Evolutionary conservation across 805 yeast genomes (phyloP).

Genomic region (Barnettozyma botsteinii): DNA sequence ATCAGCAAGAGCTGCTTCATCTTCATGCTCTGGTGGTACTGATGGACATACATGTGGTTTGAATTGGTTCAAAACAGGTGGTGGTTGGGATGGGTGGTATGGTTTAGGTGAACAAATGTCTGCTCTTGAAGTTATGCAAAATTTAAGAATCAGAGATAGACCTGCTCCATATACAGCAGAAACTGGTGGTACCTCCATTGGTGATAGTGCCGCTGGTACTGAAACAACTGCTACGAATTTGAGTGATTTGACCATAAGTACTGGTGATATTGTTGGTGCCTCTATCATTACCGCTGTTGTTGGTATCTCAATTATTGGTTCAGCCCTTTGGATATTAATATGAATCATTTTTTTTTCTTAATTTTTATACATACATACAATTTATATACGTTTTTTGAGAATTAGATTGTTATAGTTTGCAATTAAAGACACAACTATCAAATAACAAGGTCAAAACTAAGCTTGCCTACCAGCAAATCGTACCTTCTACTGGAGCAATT

Average conservation of each 20-base stretch:
- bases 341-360: conserved; percentile 7
- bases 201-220: conserved; percentile 61
- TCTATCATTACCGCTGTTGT: conserved; percentile 54
- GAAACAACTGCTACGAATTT: conserved; percentile 30
- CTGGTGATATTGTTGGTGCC: conserved; percentile 57
- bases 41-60: conserved; percentile 82
- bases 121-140: conserved; percentile 57
- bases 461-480: no score
- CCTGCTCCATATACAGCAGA: conserved; percentile 53
- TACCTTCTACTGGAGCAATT: no score
- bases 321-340: conserved; percentile 36
- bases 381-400: no score
- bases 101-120: conserved; percentile 85
- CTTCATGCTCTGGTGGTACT: conserved; percentile 71
- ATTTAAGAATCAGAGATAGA: conserved; percentile 29
- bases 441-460: no score
- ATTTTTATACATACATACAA: no score
- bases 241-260: conserved; percentile 32
- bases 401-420: no score
- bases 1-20: conserved; percentile 68
- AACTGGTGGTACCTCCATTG: conserved; percentile 62
- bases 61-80: conserved; percentile 47
- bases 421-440: no score
- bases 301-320: conserved; percentile 35
- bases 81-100: conserved; percentile 57